Base-by-base conservation (phyloP, 805 yeast genomes). In the Grigorovia humatica region DNA sequence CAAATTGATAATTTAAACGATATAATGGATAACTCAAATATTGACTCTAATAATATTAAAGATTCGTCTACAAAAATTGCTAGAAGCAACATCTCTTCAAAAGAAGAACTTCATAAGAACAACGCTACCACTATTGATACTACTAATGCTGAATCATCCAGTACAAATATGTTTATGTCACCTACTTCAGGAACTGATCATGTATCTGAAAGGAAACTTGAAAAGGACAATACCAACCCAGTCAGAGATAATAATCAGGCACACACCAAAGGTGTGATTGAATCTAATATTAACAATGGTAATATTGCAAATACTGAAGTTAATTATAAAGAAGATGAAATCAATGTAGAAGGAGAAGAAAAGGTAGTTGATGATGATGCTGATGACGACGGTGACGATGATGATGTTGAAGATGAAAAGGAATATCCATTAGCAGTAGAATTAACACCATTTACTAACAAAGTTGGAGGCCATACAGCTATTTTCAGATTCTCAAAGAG, bases 401-500 rank as follows among this genome's bases (percentile, higher is more conserved):
- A 57, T 2, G 63, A 60, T 9, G 65, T 61, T 6, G 63, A 59
- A 12, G 65, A 63, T 9, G 67, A 67, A 9, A 66, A 70, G 7
- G 70, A 73, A 43, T 85, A 74, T 57, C 85, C 89, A 2, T 69
- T 88, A 32, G 86, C 96, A 1, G 96, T 90, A 1, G 97, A 91
- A 65, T 70, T 91, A 53, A 80, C 87, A 50, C 98, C 98, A 1
- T 91, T 90, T 69, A 82, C 83, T 51, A 89, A 93, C 64, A 89
- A 87, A 63, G 98, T 93, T 20, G 99, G 99, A 8, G 99, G 99
- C 0, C 99, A 93, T 65, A 91, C 97, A 0, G 97, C 97, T 1
- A 89, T 93, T 40, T 93, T 91, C 71, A 79, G 91, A 57, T 93
- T 93, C 64, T 85, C 95, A 4, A 86, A 82, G 58, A 75, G 87